Base-by-base conservation (phyloP, 257 asterid species). In the Nicotiana tabacum region DNA sequence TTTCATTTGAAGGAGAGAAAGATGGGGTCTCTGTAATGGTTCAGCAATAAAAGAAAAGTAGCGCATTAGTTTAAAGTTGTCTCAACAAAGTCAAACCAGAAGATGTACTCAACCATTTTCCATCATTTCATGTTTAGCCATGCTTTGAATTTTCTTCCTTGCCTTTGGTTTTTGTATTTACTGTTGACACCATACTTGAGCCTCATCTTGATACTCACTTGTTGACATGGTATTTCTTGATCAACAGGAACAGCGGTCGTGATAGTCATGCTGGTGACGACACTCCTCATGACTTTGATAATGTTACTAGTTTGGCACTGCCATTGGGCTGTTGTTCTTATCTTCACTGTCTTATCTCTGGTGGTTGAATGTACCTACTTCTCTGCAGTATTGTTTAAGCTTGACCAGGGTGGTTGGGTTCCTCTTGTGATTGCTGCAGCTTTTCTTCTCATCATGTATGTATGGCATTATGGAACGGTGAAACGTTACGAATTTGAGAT, bases 321-420 rank as follows among this genome's bases (percentile, higher is more conserved):
- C 85, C 98, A 93, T 74, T 96, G 99, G 99, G 69, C 87, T 82
- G 88, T 93, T n/a, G 99, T 94, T 81, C 58, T 96, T 15, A 77
- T 93, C 58, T 94, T 96, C 91, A 93, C 99, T 1, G 85, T 83
- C 87, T 84, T 96, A n/a, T 96, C 99, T 6, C 90, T 96, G 24
- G 86, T 90, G 32, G 92, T 96, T 33, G 99, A 96, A 86, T 88
- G 97, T 83, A 90, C 97, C 3, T 96, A 96, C 85, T 96, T 96
- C 87, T 95, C 98, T 0, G 96, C 99, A 0, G 94, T 93, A 32
- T 95, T 96, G 55, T 91, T 90, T 85, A 96, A 96, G 88, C 87
- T 96, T 15, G 92, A 96, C 77, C 98, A 96, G 80, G 99, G 99
- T 8, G 99, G 99, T 33, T 96, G 99, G 99, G 99, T 94, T 70